Conservation (phyloP, 2,329 filamentous ascomycete species). For the Arachnomyces sp. region DNA sequence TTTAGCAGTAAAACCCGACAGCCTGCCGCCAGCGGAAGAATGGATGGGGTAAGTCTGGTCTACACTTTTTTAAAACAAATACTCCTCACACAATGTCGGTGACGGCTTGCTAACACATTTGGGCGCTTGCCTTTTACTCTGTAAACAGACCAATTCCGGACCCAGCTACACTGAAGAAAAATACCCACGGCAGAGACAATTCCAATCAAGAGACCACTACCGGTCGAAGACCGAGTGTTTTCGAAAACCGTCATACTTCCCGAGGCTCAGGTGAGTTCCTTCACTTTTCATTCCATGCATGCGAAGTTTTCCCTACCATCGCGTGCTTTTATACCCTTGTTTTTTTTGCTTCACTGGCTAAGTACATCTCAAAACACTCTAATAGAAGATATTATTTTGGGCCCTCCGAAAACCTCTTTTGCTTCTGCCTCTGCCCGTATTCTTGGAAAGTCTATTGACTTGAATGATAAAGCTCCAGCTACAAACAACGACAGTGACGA, state of each 20-base stretch:
- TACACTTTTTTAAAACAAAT: too few relatives aligned
- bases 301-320: too few relatives aligned
- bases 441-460: slow-evolving; percentile 39
- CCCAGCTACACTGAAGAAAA: slow-evolving; percentile 31
- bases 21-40: slow-evolving; percentile 75
- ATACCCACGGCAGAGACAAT: slow-evolving; percentile 27
- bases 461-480: slow-evolving; percentile 37
- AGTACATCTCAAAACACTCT: slow-evolving; percentile 17
- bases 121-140: slow-evolving; percentile 7
- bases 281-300: too few relatives aligned
- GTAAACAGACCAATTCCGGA: slow-evolving; percentile 34
- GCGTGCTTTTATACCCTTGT: too few relatives aligned
- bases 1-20: slow-evolving; percentile 69
- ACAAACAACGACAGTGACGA: slow-evolving; percentile 48
- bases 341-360: slow-evolving; percentile 22
- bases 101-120: slow-evolving; percentile 11
- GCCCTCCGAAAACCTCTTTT: slow-evolving; percentile 74
- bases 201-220: slow-evolving; percentile 25
- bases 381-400: slow-evolving; percentile 75
- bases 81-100: slow-evolving; percentile 4
- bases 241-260: slow-evolving; percentile 37
- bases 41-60: slow-evolving; percentile 76
- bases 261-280: slow-evolving; percentile 38
- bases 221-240: slow-evolving; percentile 33
- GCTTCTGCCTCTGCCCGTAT: slow-evolving; percentile 60